Percentiles rank a stretch among this genome's conserved stretches.
Evolutionary conservation across 768 basidiomycete species (phyloP).

Genomic region (Mrakia frigida): DNA sequence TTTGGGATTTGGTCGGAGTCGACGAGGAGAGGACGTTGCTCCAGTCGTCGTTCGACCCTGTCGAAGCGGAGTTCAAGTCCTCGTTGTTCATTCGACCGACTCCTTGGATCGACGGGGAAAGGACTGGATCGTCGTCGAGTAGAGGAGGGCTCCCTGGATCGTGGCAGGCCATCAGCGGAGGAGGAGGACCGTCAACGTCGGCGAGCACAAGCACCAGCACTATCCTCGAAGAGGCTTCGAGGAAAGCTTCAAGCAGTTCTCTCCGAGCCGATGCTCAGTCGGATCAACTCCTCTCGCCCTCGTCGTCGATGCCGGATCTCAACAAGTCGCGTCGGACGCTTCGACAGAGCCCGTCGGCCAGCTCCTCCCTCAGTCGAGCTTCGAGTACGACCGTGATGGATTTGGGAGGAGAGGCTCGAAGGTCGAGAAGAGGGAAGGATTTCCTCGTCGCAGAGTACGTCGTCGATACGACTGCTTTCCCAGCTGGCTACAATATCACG

Average conservation of each 20-base stretch:
- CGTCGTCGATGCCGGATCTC: constrained; percentile 10
- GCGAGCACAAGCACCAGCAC: background rate
- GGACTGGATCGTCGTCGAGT: background rate
- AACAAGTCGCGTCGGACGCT: background rate
- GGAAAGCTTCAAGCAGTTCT: constrained; percentile 11
- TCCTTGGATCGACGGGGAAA: background rate
- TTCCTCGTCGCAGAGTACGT: constrained; percentile 71
- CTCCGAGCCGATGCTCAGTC: constrained; percentile 1
- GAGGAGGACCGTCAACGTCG: background rate
- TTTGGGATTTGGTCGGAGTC: constrained; percentile 39
- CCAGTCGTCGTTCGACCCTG: constrained; percentile 37
- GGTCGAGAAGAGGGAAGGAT: constrained; percentile 52
- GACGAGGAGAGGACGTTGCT: constrained; percentile 36
- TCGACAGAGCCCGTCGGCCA: background rate
- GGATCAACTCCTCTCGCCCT: constrained; percentile 7
- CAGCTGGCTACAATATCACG: constrained; percentile 62
- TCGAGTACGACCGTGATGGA: constrained; percentile 18
- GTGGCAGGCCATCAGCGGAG: constrained; percentile 6
- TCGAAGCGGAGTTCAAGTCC: constrained; percentile 20
- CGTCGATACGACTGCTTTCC: constrained; percentile 73
- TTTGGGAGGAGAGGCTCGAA: constrained; percentile 32
- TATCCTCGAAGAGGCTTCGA: background rate
- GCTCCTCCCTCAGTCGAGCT: constrained; percentile 23
- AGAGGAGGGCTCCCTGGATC: background rate
- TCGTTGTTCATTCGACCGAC: constrained; percentile 6